These are phyloP conservation scores for Trypanosoma mega DNA, from an alignment of 208 protist species.

Conservation along the genomic window DNA sequence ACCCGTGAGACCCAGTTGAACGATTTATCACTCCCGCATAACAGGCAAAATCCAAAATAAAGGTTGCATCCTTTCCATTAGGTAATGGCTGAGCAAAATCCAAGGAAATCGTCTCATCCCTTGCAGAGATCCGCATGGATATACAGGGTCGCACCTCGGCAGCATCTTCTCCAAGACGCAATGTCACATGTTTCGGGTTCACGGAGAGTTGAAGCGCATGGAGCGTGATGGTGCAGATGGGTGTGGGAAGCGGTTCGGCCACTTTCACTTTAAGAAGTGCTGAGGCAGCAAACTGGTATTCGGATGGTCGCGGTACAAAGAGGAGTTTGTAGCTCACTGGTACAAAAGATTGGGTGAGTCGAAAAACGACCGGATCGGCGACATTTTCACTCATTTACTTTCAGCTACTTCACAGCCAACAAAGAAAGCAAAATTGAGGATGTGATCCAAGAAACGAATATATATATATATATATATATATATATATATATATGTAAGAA, in stretches of 20 bases:
- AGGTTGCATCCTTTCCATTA: constrained; percentile 30
- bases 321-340: constrained; percentile 48
- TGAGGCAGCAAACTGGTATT: constrained; percentile 27
- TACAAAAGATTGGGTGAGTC: constrained; percentile 24
- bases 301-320: constrained; percentile 27
- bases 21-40: constrained; percentile 43
- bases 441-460: too few species aligned
- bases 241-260: constrained; percentile 1
- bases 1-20: constrained; percentile 18
- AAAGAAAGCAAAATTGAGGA: too few species aligned
- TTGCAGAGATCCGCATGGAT: neutral
- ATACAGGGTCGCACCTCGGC: constrained; percentile 22
- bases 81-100: constrained; percentile 34
- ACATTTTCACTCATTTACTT: neutral
- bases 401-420: neutral
- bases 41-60: constrained; percentile 33
- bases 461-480: neutral
- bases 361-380: constrained; percentile 18
- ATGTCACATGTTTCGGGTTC: constrained; percentile 14
- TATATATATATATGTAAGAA: too few species aligned
- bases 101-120: constrained; percentile 42
- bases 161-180: constrained; percentile 4
- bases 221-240: constrained; percentile 32
- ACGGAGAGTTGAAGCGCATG: constrained; percentile 39
- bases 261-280: constrained; percentile 37